Percentiles rank a stretch among this genome's conserved stretches.
These are phyloP conservation scores for Soucietia sequanensis DNA, from an alignment of 805 yeast species.

Conservation along the genomic window DNA sequence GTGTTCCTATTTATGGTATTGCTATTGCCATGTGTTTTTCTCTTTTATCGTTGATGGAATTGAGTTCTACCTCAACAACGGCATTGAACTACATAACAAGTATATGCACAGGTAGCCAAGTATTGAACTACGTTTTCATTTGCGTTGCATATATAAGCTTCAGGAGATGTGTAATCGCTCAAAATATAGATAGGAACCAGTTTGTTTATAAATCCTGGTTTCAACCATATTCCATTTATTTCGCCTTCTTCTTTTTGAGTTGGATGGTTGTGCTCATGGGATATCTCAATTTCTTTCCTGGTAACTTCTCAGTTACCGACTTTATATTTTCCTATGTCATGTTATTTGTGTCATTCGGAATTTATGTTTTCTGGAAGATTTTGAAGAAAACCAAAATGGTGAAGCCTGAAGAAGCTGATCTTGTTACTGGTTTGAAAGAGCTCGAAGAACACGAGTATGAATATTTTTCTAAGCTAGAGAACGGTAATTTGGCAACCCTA, in stretches of 20 bases:
- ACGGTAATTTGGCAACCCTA: no score
- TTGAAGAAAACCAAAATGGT: slow-evolving; percentile 47
- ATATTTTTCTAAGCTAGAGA: not conserved
- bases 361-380: slow-evolving; percentile 54
- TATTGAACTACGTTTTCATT: slow-evolving; percentile 56
- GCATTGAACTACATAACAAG: slow-evolving; percentile 71
- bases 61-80: slow-evolving; percentile 52
- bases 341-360: slow-evolving; percentile 45
- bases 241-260: slow-evolving; percentile 24
- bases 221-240: slow-evolving; percentile 58
- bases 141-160: slow-evolving; percentile 58
- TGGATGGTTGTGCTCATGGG: slow-evolving; percentile 18
- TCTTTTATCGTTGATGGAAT: slow-evolving; percentile 21
- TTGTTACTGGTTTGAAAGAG: slow-evolving; percentile 52
- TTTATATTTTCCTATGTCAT: slow-evolving; percentile 14
- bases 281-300: slow-evolving; percentile 19
- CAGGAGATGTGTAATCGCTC: slow-evolving; percentile 54
- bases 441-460: slow-evolving; percentile 56
- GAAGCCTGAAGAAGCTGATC: slow-evolving; percentile 49
- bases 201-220: slow-evolving; percentile 54
- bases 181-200: slow-evolving; percentile 44
- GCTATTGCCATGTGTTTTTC: slow-evolving; percentile 33
- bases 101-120: slow-evolving; percentile 64
- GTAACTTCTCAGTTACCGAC: slow-evolving; percentile 21
- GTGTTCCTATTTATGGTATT: slow-evolving; percentile 63